Evolutionary conservation across 1,139 yeast species (phyloP).

Genomic region (Pneumocystis sp.): DNA sequence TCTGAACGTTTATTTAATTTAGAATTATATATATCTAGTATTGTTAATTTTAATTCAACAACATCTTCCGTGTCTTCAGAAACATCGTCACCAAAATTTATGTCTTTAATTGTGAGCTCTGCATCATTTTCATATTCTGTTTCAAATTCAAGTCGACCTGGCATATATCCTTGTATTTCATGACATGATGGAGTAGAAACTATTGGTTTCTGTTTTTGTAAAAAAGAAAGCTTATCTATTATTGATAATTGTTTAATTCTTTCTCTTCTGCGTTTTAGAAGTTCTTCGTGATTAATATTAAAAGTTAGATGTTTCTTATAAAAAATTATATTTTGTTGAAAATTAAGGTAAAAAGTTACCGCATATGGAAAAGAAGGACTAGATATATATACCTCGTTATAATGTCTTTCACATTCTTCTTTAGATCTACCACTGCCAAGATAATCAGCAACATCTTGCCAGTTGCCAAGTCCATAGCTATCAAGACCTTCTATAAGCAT

Average conservation of each 20-base stretch:
- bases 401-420: constrained; percentile 82
- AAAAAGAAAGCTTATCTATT: constrained; percentile 33
- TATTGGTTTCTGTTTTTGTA: constrained; percentile 71
- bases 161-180: constrained; percentile 96
- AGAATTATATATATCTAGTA: constrained; percentile 77
- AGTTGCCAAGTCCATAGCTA: constrained; percentile 80
- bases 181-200: constrained; percentile 94
- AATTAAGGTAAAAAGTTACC: background rate
- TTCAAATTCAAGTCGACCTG: constrained; percentile 93
- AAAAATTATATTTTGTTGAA: constrained; percentile 30
- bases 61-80: constrained; percentile 57
- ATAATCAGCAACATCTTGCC: constrained; percentile 94
- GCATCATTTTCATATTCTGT: constrained; percentile 95
- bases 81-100: constrained; percentile 80
- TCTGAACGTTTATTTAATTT: constrained; percentile 85
- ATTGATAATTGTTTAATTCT: constrained; percentile 56
- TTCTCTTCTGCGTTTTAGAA: constrained; percentile 50
- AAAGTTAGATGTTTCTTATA: constrained; percentile 55
- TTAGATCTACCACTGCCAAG: constrained; percentile 72
- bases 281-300: constrained; percentile 49
- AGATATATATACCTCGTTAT: constrained; percentile 52
- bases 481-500: constrained; percentile 82
- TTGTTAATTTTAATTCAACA: constrained; percentile 73
- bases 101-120: constrained; percentile 82
- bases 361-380: constrained; percentile 56